A percentile compares a stretch with the other conserved stretches of the same genome.
Conservation (phyloP, 371 early-diverging fungal species). For the Apophysomyces trapeziformis region DNA sequence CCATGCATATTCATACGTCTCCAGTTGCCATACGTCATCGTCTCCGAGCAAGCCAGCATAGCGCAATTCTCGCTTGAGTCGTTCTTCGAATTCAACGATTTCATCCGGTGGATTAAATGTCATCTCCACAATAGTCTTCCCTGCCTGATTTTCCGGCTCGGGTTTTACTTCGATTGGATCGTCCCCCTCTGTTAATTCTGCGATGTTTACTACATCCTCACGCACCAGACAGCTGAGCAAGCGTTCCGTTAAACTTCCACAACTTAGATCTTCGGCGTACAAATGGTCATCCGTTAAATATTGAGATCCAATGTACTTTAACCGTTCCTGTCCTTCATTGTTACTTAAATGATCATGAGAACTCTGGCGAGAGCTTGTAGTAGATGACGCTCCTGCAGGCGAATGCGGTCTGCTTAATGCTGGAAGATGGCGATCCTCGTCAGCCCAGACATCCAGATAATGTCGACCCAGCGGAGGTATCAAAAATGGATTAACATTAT, state of each 20-base stretch:
- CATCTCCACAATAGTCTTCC: conserved; percentile 27
- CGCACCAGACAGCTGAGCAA: conserved; percentile 71
- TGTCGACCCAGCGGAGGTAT: conserved; percentile 81
- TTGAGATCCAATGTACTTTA: conserved; percentile 31
- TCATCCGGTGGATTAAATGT: conserved; percentile 32
- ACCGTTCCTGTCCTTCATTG: conserved; percentile 16
- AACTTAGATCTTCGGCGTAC: conserved; percentile 58
- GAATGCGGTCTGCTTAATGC: conserved; percentile 46
- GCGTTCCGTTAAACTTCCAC: conserved; percentile 80
- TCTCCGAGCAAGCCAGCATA: conserved; percentile 83
- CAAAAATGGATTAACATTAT: conserved; percentile 70
- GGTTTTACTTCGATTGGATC: conserved; percentile 19
- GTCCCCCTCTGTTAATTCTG: conserved; percentile 29
- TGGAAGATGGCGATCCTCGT: conserved; percentile 75
- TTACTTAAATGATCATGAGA: conserved; percentile 27
- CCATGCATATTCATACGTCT: background rate
- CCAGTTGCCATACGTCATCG: conserved; percentile 62
- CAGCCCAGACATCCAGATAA: conserved; percentile 83
- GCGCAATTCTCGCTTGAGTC: conserved; percentile 80
- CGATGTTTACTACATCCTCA: conserved; percentile 58
- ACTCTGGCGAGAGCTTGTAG: conserved; percentile 27
- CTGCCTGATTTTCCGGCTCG: conserved; percentile 12
- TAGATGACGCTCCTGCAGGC: conserved; percentile 24
- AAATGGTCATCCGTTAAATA: conserved; percentile 63
- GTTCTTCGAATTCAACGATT: conserved; percentile 71